phyloP scores from a whole-genome alignment of 257 asterid species.

The Nicotiana knightiana region DNA sequence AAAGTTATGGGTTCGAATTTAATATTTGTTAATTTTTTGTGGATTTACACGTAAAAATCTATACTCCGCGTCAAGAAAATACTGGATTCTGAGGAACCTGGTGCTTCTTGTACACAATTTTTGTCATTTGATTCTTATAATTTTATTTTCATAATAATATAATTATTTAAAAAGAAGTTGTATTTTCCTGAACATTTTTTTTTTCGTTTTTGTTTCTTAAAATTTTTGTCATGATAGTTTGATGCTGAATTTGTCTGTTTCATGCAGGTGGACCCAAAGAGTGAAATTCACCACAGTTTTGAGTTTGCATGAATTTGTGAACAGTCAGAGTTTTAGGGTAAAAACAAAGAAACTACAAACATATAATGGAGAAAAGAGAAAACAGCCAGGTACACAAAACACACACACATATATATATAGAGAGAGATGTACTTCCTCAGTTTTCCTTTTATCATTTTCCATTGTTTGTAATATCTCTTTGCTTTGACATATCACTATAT shows the following conservation, averaged over 20 bases:
- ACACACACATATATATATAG: not conserved
- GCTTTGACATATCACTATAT: conserved; percentile 11
- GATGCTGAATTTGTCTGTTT: conserved; percentile 8
- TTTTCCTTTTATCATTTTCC: conserved; percentile 4
- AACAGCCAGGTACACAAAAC: conserved; percentile 44
- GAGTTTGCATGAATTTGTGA: conserved; percentile 26
- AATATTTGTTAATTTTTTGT: too few relatives aligned
- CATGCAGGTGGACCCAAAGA: conserved; percentile 44
- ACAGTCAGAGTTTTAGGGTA: conserved; percentile 21
- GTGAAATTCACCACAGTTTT: conserved; percentile 17
- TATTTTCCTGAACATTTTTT: not conserved
- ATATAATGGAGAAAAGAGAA: conserved; percentile 65
- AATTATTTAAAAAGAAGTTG: too few relatives aligned
- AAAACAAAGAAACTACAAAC: conserved; percentile 3
- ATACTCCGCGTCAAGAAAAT: too few relatives aligned
- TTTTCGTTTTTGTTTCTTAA: not conserved
- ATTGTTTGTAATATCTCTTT: not conserved
- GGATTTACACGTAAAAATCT: too few relatives aligned
- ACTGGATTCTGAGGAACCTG: too few relatives aligned
- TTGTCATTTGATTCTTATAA: not conserved
- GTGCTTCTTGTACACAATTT: not conserved
- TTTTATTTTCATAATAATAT: not conserved
- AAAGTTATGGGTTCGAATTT: too few relatives aligned
- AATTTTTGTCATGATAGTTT: conserved; percentile 4
- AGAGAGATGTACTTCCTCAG: not conserved